These are phyloP conservation scores for Aspergillus sp. DNA, from an alignment of 2,329 filamentous ascomycete genomes.

Conservation along the genomic window DNA sequence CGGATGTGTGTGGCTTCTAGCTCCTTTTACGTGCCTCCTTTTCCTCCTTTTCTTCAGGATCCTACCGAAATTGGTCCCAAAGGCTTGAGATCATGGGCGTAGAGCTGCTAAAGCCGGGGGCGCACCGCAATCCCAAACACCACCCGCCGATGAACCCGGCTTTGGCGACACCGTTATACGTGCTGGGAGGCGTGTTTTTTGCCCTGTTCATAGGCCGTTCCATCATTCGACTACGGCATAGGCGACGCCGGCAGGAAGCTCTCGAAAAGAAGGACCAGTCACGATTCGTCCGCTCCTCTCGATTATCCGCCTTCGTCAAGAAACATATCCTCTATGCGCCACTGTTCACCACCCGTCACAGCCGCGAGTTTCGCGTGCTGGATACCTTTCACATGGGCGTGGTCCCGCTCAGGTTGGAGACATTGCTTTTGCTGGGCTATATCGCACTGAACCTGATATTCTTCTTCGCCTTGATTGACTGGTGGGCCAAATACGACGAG, in stretches of 20 bases:
- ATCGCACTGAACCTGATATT: slow-evolving; percentile 70
- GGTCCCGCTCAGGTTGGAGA: slow-evolving; percentile 70
- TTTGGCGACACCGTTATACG: slow-evolving; percentile 32
- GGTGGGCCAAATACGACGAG: slow-evolving; percentile 29
- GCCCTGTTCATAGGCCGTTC: slow-evolving; percentile 26
- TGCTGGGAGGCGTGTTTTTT: slow-evolving; percentile 24
- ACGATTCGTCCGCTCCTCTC: slow-evolving; percentile 15
- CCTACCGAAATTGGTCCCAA: background rate
- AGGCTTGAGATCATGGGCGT: slow-evolving; percentile 31
- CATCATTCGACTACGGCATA: slow-evolving; percentile 24
- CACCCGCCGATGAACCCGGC: slow-evolving; percentile 33
- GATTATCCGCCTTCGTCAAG: slow-evolving; percentile 30
- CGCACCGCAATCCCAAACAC: slow-evolving; percentile 19
- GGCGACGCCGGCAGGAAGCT: slow-evolving; percentile 22
- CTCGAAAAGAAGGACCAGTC: slow-evolving; percentile 22
- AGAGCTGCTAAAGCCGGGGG: slow-evolving; percentile 26
- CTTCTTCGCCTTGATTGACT: slow-evolving; percentile 48
- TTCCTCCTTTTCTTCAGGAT: background rate
- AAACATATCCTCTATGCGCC: slow-evolving; percentile 57
- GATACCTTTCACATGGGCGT: slow-evolving; percentile 68
- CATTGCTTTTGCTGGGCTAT: slow-evolving; percentile 65
- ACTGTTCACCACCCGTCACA: slow-evolving; percentile 69
- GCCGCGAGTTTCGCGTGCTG: slow-evolving; percentile 65
- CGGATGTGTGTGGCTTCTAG: slow-evolving; percentile 4
- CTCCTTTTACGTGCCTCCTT: background rate